A percentile compares a stretch with the other conserved stretches of the same genome.
These are phyloP conservation scores for Alternaria alternata DNA, from an alignment of 2,329 filamentous ascomycete genomes.

Conservation along the genomic window DNA sequence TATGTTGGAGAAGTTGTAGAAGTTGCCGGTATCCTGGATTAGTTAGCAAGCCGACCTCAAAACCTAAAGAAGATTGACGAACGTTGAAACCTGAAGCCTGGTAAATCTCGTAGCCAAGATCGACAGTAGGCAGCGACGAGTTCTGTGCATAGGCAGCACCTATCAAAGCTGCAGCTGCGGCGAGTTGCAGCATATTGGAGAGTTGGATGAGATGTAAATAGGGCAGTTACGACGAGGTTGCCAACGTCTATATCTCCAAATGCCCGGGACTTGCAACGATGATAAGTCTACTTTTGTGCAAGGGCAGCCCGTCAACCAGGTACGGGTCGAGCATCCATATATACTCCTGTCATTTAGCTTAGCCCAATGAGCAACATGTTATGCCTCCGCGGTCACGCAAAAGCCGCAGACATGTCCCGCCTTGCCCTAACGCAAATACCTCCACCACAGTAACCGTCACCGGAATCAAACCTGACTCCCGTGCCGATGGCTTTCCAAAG, in stretches of 20 bases:
- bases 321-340: slow-evolving; percentile 5
- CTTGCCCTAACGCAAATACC: slow-evolving; percentile 5
- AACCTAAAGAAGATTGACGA: slow-evolving; percentile 15
- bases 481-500: slow-evolving; percentile 3
- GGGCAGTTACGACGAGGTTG: not conserved
- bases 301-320: not conserved
- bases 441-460: slow-evolving; percentile 3
- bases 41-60: slow-evolving; percentile 11
- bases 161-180: slow-evolving; percentile 31
- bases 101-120: slow-evolving; percentile 64
- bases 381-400: slow-evolving; percentile 7
- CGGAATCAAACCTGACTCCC: slow-evolving; percentile 1
- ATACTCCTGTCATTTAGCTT: slow-evolving; percentile 5
- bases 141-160: slow-evolving; percentile 36
- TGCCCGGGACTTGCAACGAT: not conserved
- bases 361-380: slow-evolving; percentile 3
- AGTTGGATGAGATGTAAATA: not conserved
- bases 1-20: slow-evolving; percentile 66
- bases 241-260: not conserved
- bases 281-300: not conserved
- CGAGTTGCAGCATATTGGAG: slow-evolving; percentile 32
- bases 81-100: slow-evolving; percentile 58
- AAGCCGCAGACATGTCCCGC: not conserved
- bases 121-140: slow-evolving; percentile 55
- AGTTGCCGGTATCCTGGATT: slow-evolving; percentile 47